These are phyloP conservation scores for Penicillium macrosclerotiorum DNA, from an alignment of 495 filamentous ascomycete genomes.

Conservation along the genomic window DNA sequence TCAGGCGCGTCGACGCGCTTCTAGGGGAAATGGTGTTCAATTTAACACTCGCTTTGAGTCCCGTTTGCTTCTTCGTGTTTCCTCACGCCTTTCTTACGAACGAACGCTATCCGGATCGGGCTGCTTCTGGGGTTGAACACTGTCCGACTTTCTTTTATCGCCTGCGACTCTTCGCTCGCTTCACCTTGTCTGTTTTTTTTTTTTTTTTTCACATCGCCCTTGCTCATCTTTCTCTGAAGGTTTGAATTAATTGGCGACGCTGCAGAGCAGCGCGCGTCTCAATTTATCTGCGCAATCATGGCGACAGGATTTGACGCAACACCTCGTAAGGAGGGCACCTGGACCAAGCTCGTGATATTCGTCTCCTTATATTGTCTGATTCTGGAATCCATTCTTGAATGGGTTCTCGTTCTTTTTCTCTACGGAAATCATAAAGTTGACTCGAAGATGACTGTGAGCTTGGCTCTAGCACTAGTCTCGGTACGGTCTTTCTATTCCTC, in stretches of 20 bases:
- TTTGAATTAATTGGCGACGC: conserved; percentile 4
- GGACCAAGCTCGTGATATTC: conserved; percentile 45
- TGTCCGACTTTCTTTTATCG: conserved; percentile 4
- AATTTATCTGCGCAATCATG: conserved; percentile 19
- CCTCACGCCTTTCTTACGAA: conserved; percentile 2
- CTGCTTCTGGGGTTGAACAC: conserved; percentile 10
- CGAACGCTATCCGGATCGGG: conserved; percentile 5
- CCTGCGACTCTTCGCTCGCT: no score
- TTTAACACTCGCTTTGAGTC: conserved; percentile 26
- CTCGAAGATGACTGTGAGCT: conserved; percentile 42
- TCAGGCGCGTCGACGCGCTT: conserved; percentile 33
- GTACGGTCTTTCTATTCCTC: conserved; percentile 22
- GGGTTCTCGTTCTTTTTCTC: conserved; percentile 38
- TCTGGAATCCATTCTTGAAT: conserved; percentile 38
- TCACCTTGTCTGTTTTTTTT: no score
- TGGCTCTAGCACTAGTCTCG: conserved; percentile 37
- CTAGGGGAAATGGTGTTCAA: conserved; percentile 3
- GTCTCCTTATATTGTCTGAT: conserved; percentile 39
- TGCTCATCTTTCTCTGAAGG: neutral
- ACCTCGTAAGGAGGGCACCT: conserved; percentile 33
- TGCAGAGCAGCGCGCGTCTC: conserved; percentile 14
- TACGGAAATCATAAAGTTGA: conserved; percentile 39
- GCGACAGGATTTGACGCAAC: conserved; percentile 19
- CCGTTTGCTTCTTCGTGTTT: neutral
- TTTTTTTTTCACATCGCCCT: no score